A percentile compares a stretch with the other conserved stretches of the same genome.
Conservation (phyloP, 805 yeast genomes). For the Danielia oregonensis region DNA sequence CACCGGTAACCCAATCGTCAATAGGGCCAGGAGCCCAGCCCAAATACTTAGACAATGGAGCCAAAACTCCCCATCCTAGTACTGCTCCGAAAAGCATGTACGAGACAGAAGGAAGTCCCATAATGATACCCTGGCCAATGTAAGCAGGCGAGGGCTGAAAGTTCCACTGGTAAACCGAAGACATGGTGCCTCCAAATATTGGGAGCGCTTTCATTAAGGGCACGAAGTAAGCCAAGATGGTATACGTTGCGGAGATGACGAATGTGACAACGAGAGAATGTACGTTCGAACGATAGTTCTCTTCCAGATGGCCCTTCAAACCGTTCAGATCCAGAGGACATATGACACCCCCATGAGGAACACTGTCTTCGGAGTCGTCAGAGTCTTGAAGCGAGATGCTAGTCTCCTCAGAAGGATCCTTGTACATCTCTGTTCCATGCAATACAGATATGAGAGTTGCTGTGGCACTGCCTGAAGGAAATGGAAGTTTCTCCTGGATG, state of each 20-base stretch:
- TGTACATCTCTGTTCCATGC: conserved; percentile 60
- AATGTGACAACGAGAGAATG: conserved; percentile 60
- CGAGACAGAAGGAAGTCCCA: conserved; percentile 90
- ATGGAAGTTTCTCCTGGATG: conserved; percentile 80
- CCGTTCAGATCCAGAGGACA: conserved; percentile 14
- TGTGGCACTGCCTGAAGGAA: conserved; percentile 95
- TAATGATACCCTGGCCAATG: conserved; percentile 94
- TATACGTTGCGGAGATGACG: conserved; percentile 63
- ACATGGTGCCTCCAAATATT: conserved; percentile 63
- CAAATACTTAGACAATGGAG: conserved; percentile 64
- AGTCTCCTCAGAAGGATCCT: conserved; percentile 21
- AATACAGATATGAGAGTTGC: conserved; percentile 88
- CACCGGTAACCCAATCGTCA: conserved; percentile 90
- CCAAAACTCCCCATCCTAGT: conserved; percentile 89
- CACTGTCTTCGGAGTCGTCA: not conserved
- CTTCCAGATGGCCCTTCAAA: conserved; percentile 3
- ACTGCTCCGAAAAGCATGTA: conserved; percentile 89
- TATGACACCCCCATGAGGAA: conserved; percentile 14
- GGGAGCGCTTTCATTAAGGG: conserved; percentile 72
- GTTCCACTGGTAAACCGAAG: conserved; percentile 71
- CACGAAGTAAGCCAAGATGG: conserved; percentile 65
- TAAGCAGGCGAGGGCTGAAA: conserved; percentile 97
- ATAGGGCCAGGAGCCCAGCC: conserved; percentile 91
- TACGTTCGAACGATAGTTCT: conserved; percentile 55
- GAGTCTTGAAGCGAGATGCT: not conserved